Evolutionary conservation across 768 basidiomycete genomes (phyloP).

Genomic region (Leucocoprinus leucothites): DNA sequence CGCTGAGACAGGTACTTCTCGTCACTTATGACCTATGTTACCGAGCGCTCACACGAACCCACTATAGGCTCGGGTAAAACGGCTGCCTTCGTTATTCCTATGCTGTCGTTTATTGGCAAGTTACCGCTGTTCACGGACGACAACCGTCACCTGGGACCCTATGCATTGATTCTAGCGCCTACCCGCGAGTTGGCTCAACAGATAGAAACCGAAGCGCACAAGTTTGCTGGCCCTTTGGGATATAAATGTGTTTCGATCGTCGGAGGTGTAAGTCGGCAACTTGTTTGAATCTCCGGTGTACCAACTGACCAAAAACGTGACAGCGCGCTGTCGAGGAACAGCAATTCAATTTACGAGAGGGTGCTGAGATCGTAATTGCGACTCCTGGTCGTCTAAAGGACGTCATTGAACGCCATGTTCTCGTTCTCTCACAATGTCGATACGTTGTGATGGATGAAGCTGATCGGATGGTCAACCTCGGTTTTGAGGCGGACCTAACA

Average conservation of each 20-base stretch:
- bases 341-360: conserved; percentile 95
- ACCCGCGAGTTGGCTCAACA: conserved; percentile 99
- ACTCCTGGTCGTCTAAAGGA: conserved; percentile 98
- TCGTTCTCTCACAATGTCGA: conserved; percentile 95
- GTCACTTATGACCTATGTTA: background rate
- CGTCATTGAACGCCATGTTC: conserved; percentile 91
- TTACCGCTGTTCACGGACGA: conserved; percentile 88
- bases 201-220: conserved; percentile 89
- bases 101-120: conserved; percentile 90
- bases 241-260: conserved; percentile 97
- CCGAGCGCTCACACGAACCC: conserved; percentile 1
- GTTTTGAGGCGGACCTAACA: conserved; percentile 91
- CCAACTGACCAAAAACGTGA: conserved; percentile 9
- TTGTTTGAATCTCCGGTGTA: background rate
- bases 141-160: conserved; percentile 91
- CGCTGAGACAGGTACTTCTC: conserved; percentile 87
- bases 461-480: conserved; percentile 97
- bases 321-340: conserved; percentile 95
- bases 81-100: conserved; percentile 96
- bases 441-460: conserved; percentile 99
- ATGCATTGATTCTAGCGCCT: conserved; percentile 88
- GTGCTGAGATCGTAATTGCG: conserved; percentile 97
- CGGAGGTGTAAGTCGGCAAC: conserved; percentile 68
- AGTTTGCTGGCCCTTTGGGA: conserved; percentile 87
- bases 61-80: conserved; percentile 93